Evolutionary conservation across 2,329 filamentous ascomycete species (phyloP).

Genomic region (Aspergillus oerlinghausenensis): DNA sequence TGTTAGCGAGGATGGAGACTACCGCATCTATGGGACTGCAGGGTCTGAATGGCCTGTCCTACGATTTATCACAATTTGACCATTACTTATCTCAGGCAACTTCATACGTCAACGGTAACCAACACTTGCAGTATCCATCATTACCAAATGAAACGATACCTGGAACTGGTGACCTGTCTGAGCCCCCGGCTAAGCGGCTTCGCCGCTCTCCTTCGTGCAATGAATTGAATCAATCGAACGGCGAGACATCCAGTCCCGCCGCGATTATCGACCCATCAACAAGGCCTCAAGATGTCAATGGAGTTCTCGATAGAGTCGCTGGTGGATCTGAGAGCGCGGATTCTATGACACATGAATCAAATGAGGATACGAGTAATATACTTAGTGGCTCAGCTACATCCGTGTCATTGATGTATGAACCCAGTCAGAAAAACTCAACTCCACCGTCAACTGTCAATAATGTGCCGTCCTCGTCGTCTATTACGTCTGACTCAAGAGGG

Average conservation of each 20-base stretch:
- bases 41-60: slow-evolving; percentile 6
- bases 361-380: slow-evolving; percentile 18
- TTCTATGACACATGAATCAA: slow-evolving; percentile 10
- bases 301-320: slow-evolving; percentile 4
- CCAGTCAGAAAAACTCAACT: slow-evolving; percentile 21
- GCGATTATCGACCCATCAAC: slow-evolving; percentile 2
- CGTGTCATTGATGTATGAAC: slow-evolving; percentile 20
- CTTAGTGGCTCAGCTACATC: slow-evolving; percentile 25
- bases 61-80: slow-evolving; percentile 6
- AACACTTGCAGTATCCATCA: slow-evolving; percentile 1
- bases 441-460: slow-evolving; percentile 22
- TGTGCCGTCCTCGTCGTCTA: slow-evolving; percentile 10
- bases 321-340: slow-evolving; percentile 14
- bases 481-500: slow-evolving; percentile 13
- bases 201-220: slow-evolving; percentile 10
- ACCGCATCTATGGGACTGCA: slow-evolving; percentile 18
- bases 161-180: slow-evolving; percentile 1
- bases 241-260: background rate
- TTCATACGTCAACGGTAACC: slow-evolving; percentile 2
- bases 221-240: background rate
- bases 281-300: slow-evolving; percentile 1
- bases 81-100: slow-evolving; percentile 11
- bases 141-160: slow-evolving; percentile 2
- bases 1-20: slow-evolving; percentile 21
- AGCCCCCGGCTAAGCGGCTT: slow-evolving; percentile 18